Conservation (phyloP, 441 rosid genomes). For the Adansonia grandidieri region DNA sequence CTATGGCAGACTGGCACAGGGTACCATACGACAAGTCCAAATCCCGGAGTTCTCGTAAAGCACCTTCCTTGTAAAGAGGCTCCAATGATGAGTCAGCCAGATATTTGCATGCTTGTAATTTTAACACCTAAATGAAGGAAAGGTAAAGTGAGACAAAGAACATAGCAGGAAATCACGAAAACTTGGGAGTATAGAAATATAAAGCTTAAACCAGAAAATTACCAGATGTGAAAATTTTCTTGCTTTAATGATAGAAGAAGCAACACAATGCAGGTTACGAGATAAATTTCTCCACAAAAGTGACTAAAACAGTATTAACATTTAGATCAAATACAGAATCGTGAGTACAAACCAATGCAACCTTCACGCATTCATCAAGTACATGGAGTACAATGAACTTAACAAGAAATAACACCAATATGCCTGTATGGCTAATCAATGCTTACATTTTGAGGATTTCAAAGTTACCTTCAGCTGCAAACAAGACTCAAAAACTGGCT, state of each 20-base stretch:
- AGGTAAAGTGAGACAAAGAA: not conserved
- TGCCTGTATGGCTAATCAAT: not conserved
- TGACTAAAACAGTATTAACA: not conserved
- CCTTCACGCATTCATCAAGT: not conserved
- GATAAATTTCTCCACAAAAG: not conserved
- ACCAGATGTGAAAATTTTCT: not conserved
- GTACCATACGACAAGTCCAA: constrained; percentile 96
- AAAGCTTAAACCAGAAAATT: constrained; percentile 13
- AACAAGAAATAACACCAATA: not conserved
- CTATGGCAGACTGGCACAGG: constrained; percentile 87
- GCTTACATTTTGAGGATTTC: not conserved
- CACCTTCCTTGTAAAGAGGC: constrained; percentile 88
- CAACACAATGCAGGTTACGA: not conserved
- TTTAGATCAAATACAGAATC: constrained; percentile 3
- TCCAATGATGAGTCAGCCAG: constrained; percentile 84
- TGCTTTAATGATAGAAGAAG: not conserved
- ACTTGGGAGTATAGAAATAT: not conserved
- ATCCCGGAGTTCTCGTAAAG: constrained; percentile 80
- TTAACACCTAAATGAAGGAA: constrained; percentile 68
- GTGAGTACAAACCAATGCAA: not conserved
- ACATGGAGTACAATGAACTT: constrained; percentile 9
- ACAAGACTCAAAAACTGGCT: constrained; percentile 88
- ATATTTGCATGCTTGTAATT: constrained; percentile 96
- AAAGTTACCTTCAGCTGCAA: constrained; percentile 66
- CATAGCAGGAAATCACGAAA: not conserved